Percentiles rank a stretch among this genome's conserved stretches.
phyloP scores from a whole-genome alignment of 352 stramenopile species.

The Phytophthora citrophthora region DNA sequence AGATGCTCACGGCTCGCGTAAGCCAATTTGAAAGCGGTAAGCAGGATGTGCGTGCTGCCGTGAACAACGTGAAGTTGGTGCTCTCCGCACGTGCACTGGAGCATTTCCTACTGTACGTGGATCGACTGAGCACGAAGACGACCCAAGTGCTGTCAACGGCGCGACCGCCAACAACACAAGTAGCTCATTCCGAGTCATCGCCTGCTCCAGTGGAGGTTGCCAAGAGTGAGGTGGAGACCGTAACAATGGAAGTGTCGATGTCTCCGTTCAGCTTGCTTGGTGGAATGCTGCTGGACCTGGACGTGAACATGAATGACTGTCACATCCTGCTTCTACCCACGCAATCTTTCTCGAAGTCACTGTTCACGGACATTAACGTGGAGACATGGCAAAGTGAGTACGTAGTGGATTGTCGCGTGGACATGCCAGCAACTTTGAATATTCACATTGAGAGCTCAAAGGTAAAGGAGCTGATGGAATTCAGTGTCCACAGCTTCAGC shows the following conservation, averaged over 20 bases:
- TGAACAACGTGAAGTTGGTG: conserved; percentile 62
- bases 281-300: conserved; percentile 58
- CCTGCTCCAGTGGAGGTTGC: conserved; percentile 28
- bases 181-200: conserved; percentile 38
- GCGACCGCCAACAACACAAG: conserved; percentile 38
- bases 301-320: conserved; percentile 62
- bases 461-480: conserved; percentile 51
- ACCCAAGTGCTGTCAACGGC: conserved; percentile 57
- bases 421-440: conserved; percentile 53
- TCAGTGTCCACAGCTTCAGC: conserved; percentile 58
- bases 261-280: conserved; percentile 67
- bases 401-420: conserved; percentile 60
- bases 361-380: conserved; percentile 66
- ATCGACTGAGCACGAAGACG: conserved; percentile 60
- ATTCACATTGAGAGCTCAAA: conserved; percentile 54
- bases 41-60: conserved; percentile 42
- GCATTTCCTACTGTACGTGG: conserved; percentile 68
- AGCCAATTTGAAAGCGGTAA: conserved; percentile 56
- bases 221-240: conserved; percentile 42
- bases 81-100: conserved; percentile 54
- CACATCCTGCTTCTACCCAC: conserved; percentile 58
- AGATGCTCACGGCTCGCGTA: conserved; percentile 54
- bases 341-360: conserved; percentile 53
- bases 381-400: conserved; percentile 46
- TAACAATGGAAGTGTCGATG: conserved; percentile 55